These are phyloP conservation scores for Trichophyton equinum DNA, from an alignment of 2,329 filamentous ascomycete species.

Conservation along the genomic window DNA sequence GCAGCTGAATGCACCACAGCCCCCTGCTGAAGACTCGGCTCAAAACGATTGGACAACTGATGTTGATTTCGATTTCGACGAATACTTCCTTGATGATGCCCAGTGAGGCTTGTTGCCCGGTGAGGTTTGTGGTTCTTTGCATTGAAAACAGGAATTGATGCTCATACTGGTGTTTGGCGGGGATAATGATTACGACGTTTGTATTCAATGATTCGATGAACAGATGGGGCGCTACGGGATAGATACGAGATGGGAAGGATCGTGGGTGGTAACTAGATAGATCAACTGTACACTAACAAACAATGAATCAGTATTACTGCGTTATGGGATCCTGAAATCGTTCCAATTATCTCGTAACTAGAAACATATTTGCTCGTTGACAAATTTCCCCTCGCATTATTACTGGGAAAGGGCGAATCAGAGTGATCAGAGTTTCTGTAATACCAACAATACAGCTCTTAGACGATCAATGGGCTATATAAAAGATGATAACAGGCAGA, in stretches of 20 bases:
- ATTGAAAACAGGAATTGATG: not conserved
- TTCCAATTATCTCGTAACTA: no score
- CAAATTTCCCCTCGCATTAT: no score
- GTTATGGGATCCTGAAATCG: not conserved
- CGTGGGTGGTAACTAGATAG: not conserved
- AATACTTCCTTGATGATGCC: constrained; percentile 7
- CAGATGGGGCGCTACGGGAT: not conserved
- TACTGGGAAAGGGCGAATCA: no score
- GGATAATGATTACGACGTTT: not conserved
- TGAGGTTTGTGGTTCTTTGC: not conserved
- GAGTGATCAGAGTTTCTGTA: no score
- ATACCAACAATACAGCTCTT: no score
- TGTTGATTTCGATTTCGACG: constrained; percentile 11
- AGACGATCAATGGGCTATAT: no score
- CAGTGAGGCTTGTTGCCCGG: not conserved
- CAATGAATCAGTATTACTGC: not conserved
- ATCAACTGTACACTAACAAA: constrained; percentile 2
- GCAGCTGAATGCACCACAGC: not conserved
- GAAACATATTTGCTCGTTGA: no score
- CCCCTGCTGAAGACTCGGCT: not conserved
- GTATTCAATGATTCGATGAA: not conserved
- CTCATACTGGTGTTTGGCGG: not conserved
- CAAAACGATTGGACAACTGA: constrained; percentile 1
- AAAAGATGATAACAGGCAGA: no score
- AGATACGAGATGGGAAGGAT: not conserved